A percentile compares a stretch with the other conserved stretches of the same genome.
Evolutionary conservation across 1,284 basidiomycete species (phyloP).

Genomic region (Austroboletus novae-zelandiae): DNA sequence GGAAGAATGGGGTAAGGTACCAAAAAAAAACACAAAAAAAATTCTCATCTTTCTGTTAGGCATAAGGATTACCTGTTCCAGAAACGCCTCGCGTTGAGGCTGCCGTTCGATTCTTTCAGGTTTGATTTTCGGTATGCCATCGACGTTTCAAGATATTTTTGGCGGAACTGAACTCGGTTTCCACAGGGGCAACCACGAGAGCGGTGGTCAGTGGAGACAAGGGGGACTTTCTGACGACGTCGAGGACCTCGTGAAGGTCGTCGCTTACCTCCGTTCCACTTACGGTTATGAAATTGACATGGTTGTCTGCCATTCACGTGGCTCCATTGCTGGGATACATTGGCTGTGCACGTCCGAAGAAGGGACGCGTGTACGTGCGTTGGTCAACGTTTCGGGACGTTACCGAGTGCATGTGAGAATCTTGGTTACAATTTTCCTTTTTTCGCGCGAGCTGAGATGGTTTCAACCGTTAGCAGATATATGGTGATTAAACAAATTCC

Average conservation of each 20-base stretch:
- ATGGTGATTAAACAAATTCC: conserved; percentile 34
- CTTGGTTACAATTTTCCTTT: not conserved
- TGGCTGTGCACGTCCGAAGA: conserved; percentile 65
- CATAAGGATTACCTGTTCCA: conserved; percentile 85
- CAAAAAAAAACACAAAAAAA: not conserved
- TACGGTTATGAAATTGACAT: conserved; percentile 67
- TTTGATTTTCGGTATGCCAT: conserved; percentile 78
- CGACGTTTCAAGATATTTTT: not conserved
- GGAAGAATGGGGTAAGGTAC: conserved; percentile 67
- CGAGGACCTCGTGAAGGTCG: conserved; percentile 62
- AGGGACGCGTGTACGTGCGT: conserved; percentile 51
- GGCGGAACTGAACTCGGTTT: conserved; percentile 2
- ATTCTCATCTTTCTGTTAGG: conserved; percentile 36
- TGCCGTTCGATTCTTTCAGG: conserved; percentile 77
- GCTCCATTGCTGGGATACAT: conserved; percentile 58
- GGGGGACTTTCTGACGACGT: conserved; percentile 57
- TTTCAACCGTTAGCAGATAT: conserved; percentile 39
- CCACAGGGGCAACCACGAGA: conserved; percentile 71
- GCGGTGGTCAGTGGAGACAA: conserved; percentile 61
- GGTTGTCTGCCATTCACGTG: conserved; percentile 73
- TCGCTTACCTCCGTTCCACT: conserved; percentile 51
- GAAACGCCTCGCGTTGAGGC: conserved; percentile 61
- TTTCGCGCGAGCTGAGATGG: conserved; percentile 10
- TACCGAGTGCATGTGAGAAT: conserved; percentile 69
- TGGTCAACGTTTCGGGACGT: conserved; percentile 70